Percentiles rank a stretch among this genome's conserved stretches.
phyloP scores from a whole-genome alignment of 371 early-diverging fungal genomes.

The Mortierella sp. region DNA sequence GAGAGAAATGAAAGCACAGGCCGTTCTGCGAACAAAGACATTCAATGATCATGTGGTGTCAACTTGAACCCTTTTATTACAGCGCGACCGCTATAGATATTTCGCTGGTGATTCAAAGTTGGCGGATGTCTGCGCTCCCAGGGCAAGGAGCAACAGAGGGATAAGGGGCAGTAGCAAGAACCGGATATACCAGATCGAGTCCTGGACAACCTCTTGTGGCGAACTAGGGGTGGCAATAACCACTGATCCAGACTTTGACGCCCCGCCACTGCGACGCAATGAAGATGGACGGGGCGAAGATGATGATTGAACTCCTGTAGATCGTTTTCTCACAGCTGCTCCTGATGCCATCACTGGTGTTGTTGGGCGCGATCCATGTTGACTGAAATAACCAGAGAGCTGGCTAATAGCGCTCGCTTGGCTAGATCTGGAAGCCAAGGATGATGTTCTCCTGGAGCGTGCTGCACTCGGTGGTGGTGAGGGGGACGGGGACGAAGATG shows the following conservation, averaged over 20 bases:
- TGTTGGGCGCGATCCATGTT: neutral
- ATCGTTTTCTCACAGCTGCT: conserved; percentile 4
- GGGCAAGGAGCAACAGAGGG: conserved; percentile 25
- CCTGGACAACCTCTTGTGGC: conserved; percentile 28
- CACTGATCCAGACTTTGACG: neutral
- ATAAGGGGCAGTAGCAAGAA: conserved; percentile 35
- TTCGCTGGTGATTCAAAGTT: conserved; percentile 33
- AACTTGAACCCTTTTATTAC: no score
- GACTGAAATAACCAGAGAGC: conserved; percentile 12
- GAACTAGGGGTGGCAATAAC: conserved; percentile 1
- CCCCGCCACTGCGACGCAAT: neutral
- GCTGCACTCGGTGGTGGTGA: conserved; percentile 22
- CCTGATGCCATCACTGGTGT: neutral
- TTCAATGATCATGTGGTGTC: no score
- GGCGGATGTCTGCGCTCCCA: conserved; percentile 29
- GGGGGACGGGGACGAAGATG: conserved; percentile 25
- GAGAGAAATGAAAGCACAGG: no score
- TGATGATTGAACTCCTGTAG: neutral
- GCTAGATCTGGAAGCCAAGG: conserved; percentile 28
- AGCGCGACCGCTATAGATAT: conserved; percentile 6
- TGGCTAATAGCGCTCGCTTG: conserved; percentile 18
- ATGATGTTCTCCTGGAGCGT: conserved; percentile 30
- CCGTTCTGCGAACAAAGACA: no score
- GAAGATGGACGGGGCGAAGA: conserved; percentile 14
- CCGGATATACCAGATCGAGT: conserved; percentile 34